A percentile compares a stretch with the other conserved stretches of the same genome.
phyloP scores from a whole-genome alignment of 2,329 filamentous ascomycete genomes.

The Cercospora berteroae region DNA sequence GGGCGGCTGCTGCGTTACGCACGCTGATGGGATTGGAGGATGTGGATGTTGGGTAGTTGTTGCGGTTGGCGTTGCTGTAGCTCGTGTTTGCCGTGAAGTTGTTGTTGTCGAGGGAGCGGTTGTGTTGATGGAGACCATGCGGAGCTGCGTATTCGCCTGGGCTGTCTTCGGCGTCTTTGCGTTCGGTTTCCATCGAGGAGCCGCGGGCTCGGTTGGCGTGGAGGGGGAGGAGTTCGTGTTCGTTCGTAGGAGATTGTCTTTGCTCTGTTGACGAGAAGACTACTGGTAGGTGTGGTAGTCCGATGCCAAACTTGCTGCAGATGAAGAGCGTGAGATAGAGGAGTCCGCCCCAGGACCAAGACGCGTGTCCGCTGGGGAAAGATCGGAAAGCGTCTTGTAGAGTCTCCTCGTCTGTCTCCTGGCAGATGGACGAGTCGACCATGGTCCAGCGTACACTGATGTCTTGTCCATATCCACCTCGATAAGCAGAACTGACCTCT shows the following conservation, averaged over 20 bases:
- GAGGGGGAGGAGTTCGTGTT: conserved; percentile 31
- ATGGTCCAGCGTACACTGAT: conserved; percentile 61
- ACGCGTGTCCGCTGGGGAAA: conserved; percentile 76
- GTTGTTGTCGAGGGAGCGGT: neutral
- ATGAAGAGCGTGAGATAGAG: conserved; percentile 86
- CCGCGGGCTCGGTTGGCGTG: conserved; percentile 26
- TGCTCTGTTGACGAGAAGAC: conserved; percentile 34
- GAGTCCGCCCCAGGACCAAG: conserved; percentile 72
- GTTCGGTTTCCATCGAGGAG: conserved; percentile 19
- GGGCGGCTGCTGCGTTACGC: conserved; percentile 72
- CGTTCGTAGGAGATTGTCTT: conserved; percentile 8
- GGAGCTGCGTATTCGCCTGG: conserved; percentile 2
- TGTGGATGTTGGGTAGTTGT: neutral
- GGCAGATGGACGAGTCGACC: conserved; percentile 75
- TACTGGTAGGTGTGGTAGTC: conserved; percentile 65
- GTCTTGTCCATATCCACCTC: conserved; percentile 59
- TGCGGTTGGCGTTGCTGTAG: neutral
- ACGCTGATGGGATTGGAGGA: conserved; percentile 38
- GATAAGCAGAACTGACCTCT: conserved; percentile 57
- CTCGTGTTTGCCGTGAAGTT: neutral
- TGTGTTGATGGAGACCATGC: neutral
- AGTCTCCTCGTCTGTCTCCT: conserved; percentile 57
- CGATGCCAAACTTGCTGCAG: conserved; percentile 75
- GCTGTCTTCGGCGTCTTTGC: conserved; percentile 10
- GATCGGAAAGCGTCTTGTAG: conserved; percentile 80